phyloP scores from a whole-genome alignment of 192 early-diverging fungal genomes.

The Globomyces pollinis-pini region DNA sequence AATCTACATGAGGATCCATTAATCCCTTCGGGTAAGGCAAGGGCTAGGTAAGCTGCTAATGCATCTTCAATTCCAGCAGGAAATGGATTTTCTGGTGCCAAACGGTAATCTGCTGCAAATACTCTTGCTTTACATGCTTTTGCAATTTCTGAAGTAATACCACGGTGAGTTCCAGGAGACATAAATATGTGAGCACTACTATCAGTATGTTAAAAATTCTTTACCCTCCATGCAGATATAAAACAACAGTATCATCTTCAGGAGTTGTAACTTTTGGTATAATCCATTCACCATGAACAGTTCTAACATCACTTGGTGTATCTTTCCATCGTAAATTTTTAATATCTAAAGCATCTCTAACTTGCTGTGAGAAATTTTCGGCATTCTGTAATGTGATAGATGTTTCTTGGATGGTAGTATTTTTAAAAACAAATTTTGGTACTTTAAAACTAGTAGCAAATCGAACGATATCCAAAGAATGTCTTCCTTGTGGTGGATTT shows the following conservation, averaged over 20 bases:
- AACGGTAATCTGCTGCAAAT: conserved; percentile 33
- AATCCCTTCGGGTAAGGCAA: conserved; percentile 6
- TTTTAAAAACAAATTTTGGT: conserved; percentile 13
- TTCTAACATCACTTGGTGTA: background rate
- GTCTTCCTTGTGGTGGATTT: conserved; percentile 28
- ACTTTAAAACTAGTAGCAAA: conserved; percentile 14
- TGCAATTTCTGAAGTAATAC: conserved; percentile 18
- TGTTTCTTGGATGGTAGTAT: conserved; percentile 5
- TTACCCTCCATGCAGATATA: conserved; percentile 36
- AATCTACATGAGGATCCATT: background rate
- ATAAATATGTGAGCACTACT: conserved; percentile 36
- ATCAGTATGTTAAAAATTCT: too few relatives aligned
- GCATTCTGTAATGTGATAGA: conserved; percentile 1
- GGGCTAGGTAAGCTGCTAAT: conserved; percentile 18
- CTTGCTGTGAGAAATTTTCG: background rate
- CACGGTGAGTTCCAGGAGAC: conserved; percentile 27
- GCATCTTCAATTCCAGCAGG: conserved; percentile 27
- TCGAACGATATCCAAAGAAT: conserved; percentile 25
- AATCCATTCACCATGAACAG: conserved; percentile 24
- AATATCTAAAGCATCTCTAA: conserved; percentile 11
- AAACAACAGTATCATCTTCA: conserved; percentile 13
- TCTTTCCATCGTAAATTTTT: background rate
- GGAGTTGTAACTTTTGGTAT: background rate
- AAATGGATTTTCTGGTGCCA: conserved; percentile 22
- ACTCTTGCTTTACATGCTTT: conserved; percentile 1